Conservation (phyloP, 202 grass and related monocot genomes). For the Setaria viridis region DNA sequence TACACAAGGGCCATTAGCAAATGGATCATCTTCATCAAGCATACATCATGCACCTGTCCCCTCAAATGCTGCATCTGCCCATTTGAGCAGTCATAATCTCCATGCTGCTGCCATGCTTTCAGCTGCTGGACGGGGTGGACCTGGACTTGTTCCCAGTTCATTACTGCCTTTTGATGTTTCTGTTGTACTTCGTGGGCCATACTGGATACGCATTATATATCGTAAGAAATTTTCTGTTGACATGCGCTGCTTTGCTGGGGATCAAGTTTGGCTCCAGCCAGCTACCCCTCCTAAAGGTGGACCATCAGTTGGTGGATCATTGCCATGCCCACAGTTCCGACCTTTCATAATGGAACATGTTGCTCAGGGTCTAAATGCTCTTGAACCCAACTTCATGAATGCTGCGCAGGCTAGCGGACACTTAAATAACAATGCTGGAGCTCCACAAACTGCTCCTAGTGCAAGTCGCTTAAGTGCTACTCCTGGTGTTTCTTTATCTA, state of each 20-base stretch:
- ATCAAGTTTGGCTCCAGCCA: slow-evolving; percentile 98
- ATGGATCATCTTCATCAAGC: slow-evolving; percentile 66
- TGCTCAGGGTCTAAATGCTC: slow-evolving; percentile 98
- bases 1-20: slow-evolving; percentile 60
- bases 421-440: slow-evolving; percentile 57
- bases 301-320: slow-evolving; percentile 86
- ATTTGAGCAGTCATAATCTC: slow-evolving; percentile 62
- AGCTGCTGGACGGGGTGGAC: slow-evolving; percentile 73
- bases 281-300: slow-evolving; percentile 97
- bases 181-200: slow-evolving; percentile 93
- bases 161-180: slow-evolving; percentile 98
- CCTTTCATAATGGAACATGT: slow-evolving; percentile 99
- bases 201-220: slow-evolving; percentile 99
- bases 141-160: slow-evolving; percentile 98
- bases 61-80: slow-evolving; percentile 51
- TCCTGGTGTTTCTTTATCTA: slow-evolving; percentile 59
- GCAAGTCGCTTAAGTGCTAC: slow-evolving; percentile 59
- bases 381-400: slow-evolving; percentile 76
- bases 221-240: slow-evolving; percentile 99
- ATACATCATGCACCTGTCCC: slow-evolving; percentile 55
- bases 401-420: slow-evolving; percentile 61
- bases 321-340: slow-evolving; percentile 96
- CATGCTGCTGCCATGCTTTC: slow-evolving; percentile 87
- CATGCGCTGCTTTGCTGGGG: slow-evolving; percentile 98
- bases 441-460: slow-evolving; percentile 54